These are phyloP conservation scores for Acanthamoeba culbertsoni DNA, from an alignment of 208 protist genomes.

Conservation along the genomic window DNA sequence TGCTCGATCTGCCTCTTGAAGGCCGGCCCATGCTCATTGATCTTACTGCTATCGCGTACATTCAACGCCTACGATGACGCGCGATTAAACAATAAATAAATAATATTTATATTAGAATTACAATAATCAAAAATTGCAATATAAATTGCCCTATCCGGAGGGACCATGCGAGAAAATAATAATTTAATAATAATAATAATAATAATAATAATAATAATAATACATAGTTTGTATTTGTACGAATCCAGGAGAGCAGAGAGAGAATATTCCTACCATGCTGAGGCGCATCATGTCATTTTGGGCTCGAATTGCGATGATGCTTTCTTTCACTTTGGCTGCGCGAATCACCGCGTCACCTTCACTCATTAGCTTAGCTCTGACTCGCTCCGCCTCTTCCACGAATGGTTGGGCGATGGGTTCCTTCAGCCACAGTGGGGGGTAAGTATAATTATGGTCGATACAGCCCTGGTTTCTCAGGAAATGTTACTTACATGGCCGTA, in stretches of 20 bases:
- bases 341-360: not conserved
- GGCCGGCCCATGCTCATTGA: not conserved
- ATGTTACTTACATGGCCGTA: not conserved
- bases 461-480: too few relatives aligned
- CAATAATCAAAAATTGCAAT: too few relatives aligned
- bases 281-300: not conserved
- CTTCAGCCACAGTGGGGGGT: too few relatives aligned
- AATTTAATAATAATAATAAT: too few relatives aligned
- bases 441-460: too few relatives aligned
- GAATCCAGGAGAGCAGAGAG: not conserved
- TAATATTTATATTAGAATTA: too few relatives aligned
- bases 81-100: too few relatives aligned
- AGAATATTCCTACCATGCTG: not conserved
- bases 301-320: not conserved
- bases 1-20: not conserved
- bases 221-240: too few relatives aligned
- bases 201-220: too few relatives aligned
- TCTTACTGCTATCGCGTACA: not conserved
- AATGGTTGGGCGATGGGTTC: not conserved
- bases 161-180: too few relatives aligned
- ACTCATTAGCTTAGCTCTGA: not conserved
- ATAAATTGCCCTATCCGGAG: too few relatives aligned
- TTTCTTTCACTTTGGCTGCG: not conserved
- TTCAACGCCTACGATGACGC: not conserved
- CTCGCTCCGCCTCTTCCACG: not conserved